These are phyloP conservation scores for Asterella californica DNA, from an alignment of 225 moss, liverwort and hornwort species.

Conservation along the genomic window DNA sequence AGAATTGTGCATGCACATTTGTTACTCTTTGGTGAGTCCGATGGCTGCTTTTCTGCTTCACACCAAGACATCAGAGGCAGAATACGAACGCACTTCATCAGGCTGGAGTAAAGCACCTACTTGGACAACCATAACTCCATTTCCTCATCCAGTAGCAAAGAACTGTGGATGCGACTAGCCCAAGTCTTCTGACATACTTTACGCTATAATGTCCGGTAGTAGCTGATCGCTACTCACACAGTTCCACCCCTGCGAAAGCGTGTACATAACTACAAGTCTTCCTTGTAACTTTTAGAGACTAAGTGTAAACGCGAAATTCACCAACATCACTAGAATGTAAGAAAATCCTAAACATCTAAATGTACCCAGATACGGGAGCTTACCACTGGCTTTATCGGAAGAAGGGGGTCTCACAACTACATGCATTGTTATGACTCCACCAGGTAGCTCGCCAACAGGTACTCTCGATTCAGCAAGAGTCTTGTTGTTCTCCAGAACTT, in stretches of 20 bases:
- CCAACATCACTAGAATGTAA: background rate
- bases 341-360: background rate
- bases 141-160: background rate
- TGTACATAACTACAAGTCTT: background rate
- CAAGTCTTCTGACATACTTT: background rate
- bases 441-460: constrained; percentile 86
- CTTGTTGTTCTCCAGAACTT: constrained; percentile 94
- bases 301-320: background rate
- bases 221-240: background rate
- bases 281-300: background rate
- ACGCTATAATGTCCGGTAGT: background rate
- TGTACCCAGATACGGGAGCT: constrained; percentile 8
- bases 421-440: constrained; percentile 97
- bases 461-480: constrained; percentile 95
- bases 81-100: constrained; percentile 10
- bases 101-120: background rate
- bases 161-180: background rate
- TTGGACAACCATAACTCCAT: background rate
- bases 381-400: constrained; percentile 87
- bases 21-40: constrained; percentile 89
- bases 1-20: constrained; percentile 83
- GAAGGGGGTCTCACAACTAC: constrained; percentile 82
- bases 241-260: too few species aligned
- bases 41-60: constrained; percentile 86
- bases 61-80: constrained; percentile 35